These are phyloP conservation scores for Trichoderma pleuroti DNA, from an alignment of 2,329 filamentous ascomycete species.

Conservation along the genomic window DNA sequence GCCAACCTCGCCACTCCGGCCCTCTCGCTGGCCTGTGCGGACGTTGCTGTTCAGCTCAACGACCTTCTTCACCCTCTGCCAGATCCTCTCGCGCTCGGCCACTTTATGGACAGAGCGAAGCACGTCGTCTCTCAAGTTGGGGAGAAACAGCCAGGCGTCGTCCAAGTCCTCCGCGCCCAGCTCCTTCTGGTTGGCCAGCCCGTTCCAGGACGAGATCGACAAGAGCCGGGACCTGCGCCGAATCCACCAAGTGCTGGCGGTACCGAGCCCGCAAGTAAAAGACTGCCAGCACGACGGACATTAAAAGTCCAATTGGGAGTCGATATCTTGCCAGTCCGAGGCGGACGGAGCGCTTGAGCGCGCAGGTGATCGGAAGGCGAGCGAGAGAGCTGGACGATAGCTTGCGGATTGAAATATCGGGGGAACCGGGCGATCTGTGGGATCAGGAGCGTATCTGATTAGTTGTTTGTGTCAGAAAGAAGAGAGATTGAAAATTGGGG, in stretches of 20 bases:
- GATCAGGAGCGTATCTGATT: constrained; percentile 75
- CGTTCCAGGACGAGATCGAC: constrained; percentile 82
- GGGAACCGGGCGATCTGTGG: constrained; percentile 68
- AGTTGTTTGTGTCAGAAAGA: constrained; percentile 63
- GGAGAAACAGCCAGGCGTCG: constrained; percentile 80
- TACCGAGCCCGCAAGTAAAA: constrained; percentile 65
- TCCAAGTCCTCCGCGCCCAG: constrained; percentile 64
- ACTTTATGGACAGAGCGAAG: constrained; percentile 77
- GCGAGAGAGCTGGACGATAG: constrained; percentile 88
- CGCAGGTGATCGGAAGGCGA: constrained; percentile 81
- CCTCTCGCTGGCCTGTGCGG: constrained; percentile 66
- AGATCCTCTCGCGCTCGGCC: constrained; percentile 72
- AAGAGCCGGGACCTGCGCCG: constrained; percentile 72
- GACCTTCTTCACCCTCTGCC: constrained; percentile 76
- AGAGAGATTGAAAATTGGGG: constrained; percentile 8
- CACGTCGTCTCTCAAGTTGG: constrained; percentile 87
- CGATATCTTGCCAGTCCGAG: constrained; percentile 82
- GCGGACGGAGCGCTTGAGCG: constrained; percentile 72
- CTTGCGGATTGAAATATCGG: constrained; percentile 56
- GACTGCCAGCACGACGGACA: constrained; percentile 45
- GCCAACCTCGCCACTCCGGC: constrained; percentile 61
- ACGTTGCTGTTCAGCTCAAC: constrained; percentile 96
- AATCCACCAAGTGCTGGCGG: constrained; percentile 59
- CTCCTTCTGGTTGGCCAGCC: constrained; percentile 75
- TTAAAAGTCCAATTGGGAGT: constrained; percentile 71